Base-by-base conservation (phyloP, 164 flowering plant species). In the Macadamia integrifolia region DNA sequence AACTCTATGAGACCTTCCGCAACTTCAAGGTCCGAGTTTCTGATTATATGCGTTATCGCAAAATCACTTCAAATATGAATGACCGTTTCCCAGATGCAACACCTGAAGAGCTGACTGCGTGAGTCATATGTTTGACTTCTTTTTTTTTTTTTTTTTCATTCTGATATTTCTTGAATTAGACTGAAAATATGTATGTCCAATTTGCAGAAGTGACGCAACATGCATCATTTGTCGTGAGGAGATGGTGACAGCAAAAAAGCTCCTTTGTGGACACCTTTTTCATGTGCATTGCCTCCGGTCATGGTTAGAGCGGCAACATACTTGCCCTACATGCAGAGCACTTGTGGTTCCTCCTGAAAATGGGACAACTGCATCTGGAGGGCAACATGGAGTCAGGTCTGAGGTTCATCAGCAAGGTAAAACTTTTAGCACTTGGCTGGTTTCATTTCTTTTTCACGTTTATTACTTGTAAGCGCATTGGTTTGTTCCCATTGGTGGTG, bases 171-270 rank as follows among this genome's bases (percentile, higher is more conserved):
- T 23, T 58, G 61, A 12, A 31, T 28, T 35, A 9, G 46, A 6
- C 49, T 40, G 43, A 60, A 67, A 63, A 15, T 29, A 67, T 32
- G 48, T 23, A 23, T 23, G 23, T 48, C 76, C 73, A 60, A 35
- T 69, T 17, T 76, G 76, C 90, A 95, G 98, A 81, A 86, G 88
- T 80, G 99, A 95, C 75, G 92, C 96, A 50, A 95, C 97, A 62
- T 95, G 99, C 83, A 95, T 95, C 65, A 95, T 95, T 73, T 95
- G 99, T 70, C 98, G 98, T 52, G 99, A 95, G 82, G 99, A 95
- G 87, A 95, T 95, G 99, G 86, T 86, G 9, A 86, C 88, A 8
- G 99, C 99, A 43, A 95, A 95, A 75, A 95, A 88, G 75, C 82
- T 95, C 66, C 65, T 83, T 7, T 95, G 99, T 79, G 98, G 99